Percentiles rank a stretch among this genome's conserved stretches.
Conservation (phyloP, 441 rosid genomes). For the Corymbia citriodora region DNA sequence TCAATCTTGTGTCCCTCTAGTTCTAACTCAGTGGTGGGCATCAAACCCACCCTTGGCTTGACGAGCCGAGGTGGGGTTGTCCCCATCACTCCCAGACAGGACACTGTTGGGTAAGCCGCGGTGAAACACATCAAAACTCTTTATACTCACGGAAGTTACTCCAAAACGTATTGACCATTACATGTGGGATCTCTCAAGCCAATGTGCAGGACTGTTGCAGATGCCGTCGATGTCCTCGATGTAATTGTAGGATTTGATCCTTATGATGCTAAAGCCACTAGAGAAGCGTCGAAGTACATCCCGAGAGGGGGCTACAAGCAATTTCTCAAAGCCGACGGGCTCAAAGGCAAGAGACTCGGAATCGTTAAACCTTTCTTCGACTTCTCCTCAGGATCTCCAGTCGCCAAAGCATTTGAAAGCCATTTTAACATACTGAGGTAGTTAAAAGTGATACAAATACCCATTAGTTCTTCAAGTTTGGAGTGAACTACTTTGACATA, state of each 20-base stretch:
- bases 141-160: background rate
- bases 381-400: background rate
- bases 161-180: background rate
- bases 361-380: background rate
- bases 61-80: constrained; percentile 19
- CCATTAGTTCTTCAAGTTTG: background rate
- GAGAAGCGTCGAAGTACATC: constrained; percentile 6
- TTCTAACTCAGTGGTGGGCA: constrained; percentile 14
- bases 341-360: constrained; percentile 13
- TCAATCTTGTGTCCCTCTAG: constrained; percentile 17
- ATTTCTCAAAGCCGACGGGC: constrained; percentile 12
- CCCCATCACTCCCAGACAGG: constrained; percentile 18
- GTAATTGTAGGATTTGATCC: constrained; percentile 16
- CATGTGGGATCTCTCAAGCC: background rate
- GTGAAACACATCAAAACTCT: background rate
- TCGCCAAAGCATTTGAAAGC: background rate
- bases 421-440: constrained; percentile 12
- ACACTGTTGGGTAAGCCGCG: constrained; percentile 7
- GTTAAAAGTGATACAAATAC: background rate
- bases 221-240: constrained; percentile 7
- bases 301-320: constrained; percentile 10
- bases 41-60: constrained; percentile 17
- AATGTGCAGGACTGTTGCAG: constrained; percentile 14
- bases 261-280: constrained; percentile 6
- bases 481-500: background rate